phyloP scores from a whole-genome alignment of 176 grass and related monocot species.

The Pontederia crassipes region DNA sequence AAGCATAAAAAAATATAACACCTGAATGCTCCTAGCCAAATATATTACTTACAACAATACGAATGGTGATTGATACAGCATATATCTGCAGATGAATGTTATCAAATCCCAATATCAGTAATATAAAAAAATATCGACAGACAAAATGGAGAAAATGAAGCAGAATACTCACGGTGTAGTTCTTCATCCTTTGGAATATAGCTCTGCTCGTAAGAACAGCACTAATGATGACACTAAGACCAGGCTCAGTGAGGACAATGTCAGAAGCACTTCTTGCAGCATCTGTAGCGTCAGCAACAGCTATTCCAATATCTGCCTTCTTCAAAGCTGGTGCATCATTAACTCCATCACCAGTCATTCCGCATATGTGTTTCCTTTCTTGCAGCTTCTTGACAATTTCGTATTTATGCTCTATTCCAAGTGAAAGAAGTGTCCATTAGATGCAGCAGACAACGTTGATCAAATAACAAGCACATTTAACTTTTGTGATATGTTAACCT shows the following conservation, averaged over 20 bases:
- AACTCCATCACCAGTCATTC: slow-evolving; percentile 95
- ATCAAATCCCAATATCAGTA: slow-evolving; percentile 3
- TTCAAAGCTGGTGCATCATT: slow-evolving; percentile 93
- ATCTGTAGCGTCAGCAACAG: slow-evolving; percentile 89
- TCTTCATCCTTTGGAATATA: slow-evolving; percentile 99
- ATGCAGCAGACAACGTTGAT: not conserved
- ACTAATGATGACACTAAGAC: slow-evolving; percentile 95
- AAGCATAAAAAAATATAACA: too few species aligned
- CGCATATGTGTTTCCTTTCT: slow-evolving; percentile 90
- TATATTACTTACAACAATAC: slow-evolving; percentile 75
- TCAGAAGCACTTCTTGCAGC: slow-evolving; percentile 85
- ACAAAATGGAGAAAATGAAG: not conserved
- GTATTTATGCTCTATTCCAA: slow-evolving; percentile 77
- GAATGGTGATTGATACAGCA: slow-evolving; percentile 93
- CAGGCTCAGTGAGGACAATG: slow-evolving; percentile 93
- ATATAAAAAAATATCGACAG: not conserved
- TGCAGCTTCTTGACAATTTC: slow-evolving; percentile 93
- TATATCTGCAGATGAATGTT: slow-evolving; percentile 49
- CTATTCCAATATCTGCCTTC: slow-evolving; percentile 96
- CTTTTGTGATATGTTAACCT: slow-evolving; percentile 7
- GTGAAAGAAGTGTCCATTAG: too few species aligned
- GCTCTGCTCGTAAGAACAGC: slow-evolving; percentile 90
- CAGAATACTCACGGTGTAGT: slow-evolving; percentile 56
- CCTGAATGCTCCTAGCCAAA: not conserved
- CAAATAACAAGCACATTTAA: too few species aligned